Percentiles rank a stretch among this genome's conserved stretches.
phyloP scores from a whole-genome alignment of 2,329 filamentous ascomycete genomes.

The Fusarium sp. region DNA sequence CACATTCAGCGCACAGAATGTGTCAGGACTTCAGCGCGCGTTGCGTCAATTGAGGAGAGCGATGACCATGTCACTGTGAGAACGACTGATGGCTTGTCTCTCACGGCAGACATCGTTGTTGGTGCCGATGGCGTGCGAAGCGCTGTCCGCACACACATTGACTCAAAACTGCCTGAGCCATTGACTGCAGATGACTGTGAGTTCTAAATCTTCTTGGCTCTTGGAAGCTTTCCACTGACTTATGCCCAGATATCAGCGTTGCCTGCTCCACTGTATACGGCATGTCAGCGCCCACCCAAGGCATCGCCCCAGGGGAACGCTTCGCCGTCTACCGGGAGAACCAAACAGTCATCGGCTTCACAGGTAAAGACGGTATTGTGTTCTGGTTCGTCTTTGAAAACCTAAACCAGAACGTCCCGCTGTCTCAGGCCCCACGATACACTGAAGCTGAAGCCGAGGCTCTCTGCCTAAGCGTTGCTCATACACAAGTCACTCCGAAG shows the following conservation, averaged over 20 bases:
- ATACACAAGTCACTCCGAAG: background rate
- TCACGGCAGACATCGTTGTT: background rate
- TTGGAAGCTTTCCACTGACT: background rate
- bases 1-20: background rate
- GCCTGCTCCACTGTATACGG: background rate
- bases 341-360: background rate
- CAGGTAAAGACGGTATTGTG: background rate
- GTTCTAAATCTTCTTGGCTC: rapidly evolving
- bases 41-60: background rate
- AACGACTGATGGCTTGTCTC: background rate
- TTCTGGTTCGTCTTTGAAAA: slow-evolving; percentile 3
- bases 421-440: background rate
- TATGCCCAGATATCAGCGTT: background rate
- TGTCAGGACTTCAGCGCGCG: background rate
- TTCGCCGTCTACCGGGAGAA: background rate
- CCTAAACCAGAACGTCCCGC: background rate
- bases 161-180: background rate
- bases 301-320: background rate
- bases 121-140: background rate
- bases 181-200: background rate
- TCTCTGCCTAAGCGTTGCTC: background rate
- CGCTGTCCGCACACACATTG: background rate
- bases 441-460: background rate
- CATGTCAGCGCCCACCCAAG: background rate
- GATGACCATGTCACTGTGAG: background rate